Evolutionary conservation across 2,329 filamentous ascomycete genomes (phyloP).

Genomic region (Tolypocladium endophyticum): DNA sequence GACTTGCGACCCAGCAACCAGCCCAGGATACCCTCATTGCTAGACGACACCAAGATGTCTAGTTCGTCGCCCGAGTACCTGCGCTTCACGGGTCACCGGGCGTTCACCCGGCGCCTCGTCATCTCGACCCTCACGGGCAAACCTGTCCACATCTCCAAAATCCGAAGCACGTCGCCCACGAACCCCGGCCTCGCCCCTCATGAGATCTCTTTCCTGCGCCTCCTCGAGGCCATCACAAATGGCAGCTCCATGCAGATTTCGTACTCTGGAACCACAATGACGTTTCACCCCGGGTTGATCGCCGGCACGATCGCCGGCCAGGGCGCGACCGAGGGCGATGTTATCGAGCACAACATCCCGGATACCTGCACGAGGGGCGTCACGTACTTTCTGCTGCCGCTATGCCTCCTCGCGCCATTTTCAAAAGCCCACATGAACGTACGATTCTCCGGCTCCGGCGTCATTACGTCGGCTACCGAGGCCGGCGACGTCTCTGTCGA

Average conservation of each 20-base stretch:
- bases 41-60: conserved; percentile 19
- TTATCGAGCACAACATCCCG: conserved; percentile 73
- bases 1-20: not conserved
- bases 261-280: conserved; percentile 86
- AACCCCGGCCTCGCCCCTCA: conserved; percentile 82
- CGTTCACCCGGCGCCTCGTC: conserved; percentile 73
- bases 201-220: conserved; percentile 90
- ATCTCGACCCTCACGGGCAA: conserved; percentile 86
- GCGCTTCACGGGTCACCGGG: conserved; percentile 74
- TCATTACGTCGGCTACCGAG: conserved; percentile 80
- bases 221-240: conserved; percentile 91
- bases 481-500: conserved; percentile 84
- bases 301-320: conserved; percentile 71
- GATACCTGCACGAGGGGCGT: conserved; percentile 69
- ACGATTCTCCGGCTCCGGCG: conserved; percentile 78
- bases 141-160: conserved; percentile 85
- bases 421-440: conserved; percentile 87
- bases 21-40: not conserved
- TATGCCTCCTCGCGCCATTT: conserved; percentile 87
- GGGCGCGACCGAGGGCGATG: conserved; percentile 58
- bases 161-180: conserved; percentile 76
- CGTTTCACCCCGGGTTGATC: conserved; percentile 86
- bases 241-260: conserved; percentile 92
- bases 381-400: conserved; percentile 82
- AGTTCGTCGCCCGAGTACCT: conserved; percentile 43